phyloP scores from a whole-genome alignment of 305 asterid genomes.

The Vinca major region DNA sequence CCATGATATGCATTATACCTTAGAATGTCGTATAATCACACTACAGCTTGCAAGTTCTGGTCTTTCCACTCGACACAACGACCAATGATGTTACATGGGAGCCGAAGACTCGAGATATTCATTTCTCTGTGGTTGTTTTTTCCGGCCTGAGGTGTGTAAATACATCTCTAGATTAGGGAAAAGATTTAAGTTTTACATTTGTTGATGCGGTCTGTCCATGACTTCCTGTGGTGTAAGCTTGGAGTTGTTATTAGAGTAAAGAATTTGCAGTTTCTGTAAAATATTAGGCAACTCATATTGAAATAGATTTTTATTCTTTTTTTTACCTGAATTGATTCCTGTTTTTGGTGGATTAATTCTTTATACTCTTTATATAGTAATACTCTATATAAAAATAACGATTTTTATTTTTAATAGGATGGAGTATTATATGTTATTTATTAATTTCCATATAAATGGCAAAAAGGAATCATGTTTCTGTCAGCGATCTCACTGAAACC shows the following conservation, averaged over 20 bases:
- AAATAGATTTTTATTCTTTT: neutral
- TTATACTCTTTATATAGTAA: too few species aligned
- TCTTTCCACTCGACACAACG: slow-evolving; percentile 1
- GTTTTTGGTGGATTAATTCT: neutral
- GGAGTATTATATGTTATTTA: too few species aligned
- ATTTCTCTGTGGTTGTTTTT: neutral
- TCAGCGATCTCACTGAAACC: slow-evolving; percentile 3
- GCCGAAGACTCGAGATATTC: slow-evolving; percentile 2
- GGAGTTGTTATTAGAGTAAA: neutral
- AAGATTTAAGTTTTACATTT: neutral
- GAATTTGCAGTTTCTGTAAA: slow-evolving; percentile 13
- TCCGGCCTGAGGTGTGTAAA: slow-evolving; percentile 8
- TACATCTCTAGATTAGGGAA: neutral
- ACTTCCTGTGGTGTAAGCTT: neutral
- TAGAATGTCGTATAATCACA: neutral
- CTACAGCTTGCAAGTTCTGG: slow-evolving; percentile 8
- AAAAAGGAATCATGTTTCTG: too few species aligned
- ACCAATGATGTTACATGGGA: neutral
- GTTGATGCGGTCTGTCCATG: neutral
- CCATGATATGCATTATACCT: neutral
- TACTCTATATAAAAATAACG: too few species aligned
- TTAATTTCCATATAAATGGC: too few species aligned
- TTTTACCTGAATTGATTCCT: slow-evolving; percentile 4
- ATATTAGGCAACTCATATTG: slow-evolving; percentile 1
- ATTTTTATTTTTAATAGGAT: too few species aligned